Evolutionary conservation across 768 basidiomycete genomes (phyloP), one percentile per base, ranked within the genome.

Genomic region (Boletus vinaceobasis): DNA sequence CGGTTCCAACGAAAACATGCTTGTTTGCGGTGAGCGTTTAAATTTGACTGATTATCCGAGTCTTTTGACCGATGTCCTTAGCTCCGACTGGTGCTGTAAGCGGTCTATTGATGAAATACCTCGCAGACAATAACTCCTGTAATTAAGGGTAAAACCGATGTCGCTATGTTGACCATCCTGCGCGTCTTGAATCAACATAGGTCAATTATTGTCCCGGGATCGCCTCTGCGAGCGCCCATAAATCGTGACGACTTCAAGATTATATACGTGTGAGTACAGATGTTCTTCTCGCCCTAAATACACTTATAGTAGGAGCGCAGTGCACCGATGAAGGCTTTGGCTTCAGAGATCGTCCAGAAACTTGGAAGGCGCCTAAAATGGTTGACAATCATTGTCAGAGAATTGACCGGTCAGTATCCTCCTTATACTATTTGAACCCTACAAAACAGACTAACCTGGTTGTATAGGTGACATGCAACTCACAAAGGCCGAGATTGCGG

Each of bases 291-390:
- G 15, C 17, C 1, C 15, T 2, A 17, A 37, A 39, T 21, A 29
- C 43, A 19, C 44, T 55, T 21, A 58, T 32, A 33, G 31, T 29
- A 36, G 23, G 39, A 48, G 7, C 11, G 13, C 53, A 93, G 91
- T 27, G 97, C 97, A 7, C 97, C 97, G 0, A 98, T 99, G 93
- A 99, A 99, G 69, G 97, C 97, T 0, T 73, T 99, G 37, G 97
- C 96, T 1, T 84, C 94, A 3, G 97, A 99, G 67, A 95, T 99
- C 59, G 89, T 91, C 6, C 84, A 91, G 42, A 99, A 99, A 72
- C 77, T 98, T 15, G 81, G 85, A n/a, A 96, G 86, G 76, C 79
- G 97, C 42, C 73, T 99, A 26, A 81, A 81, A 50, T 98, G 97
- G 96, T 77, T 98, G 31, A 81, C 79, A 0, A 87, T 98, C 56